Evolutionary conservation across 768 basidiomycete genomes (phyloP).

Genomic region (Lactarius evosmus): DNA sequence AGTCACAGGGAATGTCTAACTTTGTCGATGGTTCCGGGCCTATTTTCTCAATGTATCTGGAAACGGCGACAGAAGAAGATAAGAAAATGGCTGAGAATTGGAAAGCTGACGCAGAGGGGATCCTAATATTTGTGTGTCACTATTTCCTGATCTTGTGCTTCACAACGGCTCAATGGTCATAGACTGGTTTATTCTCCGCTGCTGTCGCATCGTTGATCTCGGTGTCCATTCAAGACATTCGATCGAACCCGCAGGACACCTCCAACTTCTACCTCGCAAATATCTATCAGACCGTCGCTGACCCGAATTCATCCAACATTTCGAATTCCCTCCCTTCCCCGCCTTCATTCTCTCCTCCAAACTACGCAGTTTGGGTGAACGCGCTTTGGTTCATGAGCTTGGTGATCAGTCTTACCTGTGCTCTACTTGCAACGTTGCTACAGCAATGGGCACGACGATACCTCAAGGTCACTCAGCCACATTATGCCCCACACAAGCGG

Average conservation of each 20-base stretch:
- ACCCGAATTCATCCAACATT: not conserved
- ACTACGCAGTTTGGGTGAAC: not conserved
- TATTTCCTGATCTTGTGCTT: not conserved
- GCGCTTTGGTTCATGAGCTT: constrained; percentile 8
- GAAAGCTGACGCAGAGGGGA: not conserved
- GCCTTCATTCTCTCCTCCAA: not conserved
- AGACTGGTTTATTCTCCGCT: constrained; percentile 9
- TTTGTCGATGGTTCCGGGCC: not conserved
- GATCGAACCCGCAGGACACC: not conserved
- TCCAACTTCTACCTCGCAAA: not conserved
- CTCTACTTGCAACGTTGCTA: not conserved
- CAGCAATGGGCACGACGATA: not conserved
- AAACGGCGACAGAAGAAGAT: not conserved
- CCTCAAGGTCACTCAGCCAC: not conserved
- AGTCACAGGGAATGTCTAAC: not conserved
- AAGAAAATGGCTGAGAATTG: not conserved
- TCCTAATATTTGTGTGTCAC: constrained; percentile 1
- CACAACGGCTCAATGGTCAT: not conserved
- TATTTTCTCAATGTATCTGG: constrained; percentile 2
- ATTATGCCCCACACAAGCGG: not conserved
- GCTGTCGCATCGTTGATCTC: not conserved
- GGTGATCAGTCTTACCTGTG: not conserved
- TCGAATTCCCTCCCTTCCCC: not conserved
- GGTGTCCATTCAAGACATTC: not conserved
- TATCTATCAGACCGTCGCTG: not conserved